Base-by-base conservation (phyloP, 2,329 filamentous ascomycete genomes). In the Trichoderma sp. region DNA sequence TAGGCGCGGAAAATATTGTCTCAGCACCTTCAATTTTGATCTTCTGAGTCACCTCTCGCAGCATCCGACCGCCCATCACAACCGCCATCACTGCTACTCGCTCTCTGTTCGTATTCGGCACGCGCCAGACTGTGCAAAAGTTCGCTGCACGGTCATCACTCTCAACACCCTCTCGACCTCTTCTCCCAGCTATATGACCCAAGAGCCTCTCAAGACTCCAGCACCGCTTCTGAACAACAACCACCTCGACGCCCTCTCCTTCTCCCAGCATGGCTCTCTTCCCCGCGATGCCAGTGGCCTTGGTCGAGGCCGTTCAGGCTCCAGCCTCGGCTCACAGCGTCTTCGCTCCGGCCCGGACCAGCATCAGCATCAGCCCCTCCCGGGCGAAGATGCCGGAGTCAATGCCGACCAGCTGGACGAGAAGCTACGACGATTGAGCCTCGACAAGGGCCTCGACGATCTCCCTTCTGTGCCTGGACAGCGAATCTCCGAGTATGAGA, bases 161-260 rank as follows among this genome's bases (percentile, higher is more conserved):
- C 68, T 72, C 74, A 74, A 74, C 64, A 70, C 76, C 77, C 78
- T 53, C 28, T 77, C 76, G 74, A 80, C 76, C 78, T 76, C 75
- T 77, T 75, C 78, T 80, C 80, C 80, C 80, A 85, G 81, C 88
- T 91, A 87, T 89, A 91, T 91, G 89, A 89, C 90, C 84, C 84
- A 83, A 86, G 87, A 86, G 85, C 83, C 83, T 75, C 78, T 78
- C 77, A 83, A 85, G 80, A 82, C 78, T 85, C 81, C 83, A 81
- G 79, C 83, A 82, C 79, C 79, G 76, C 80, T 78, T 75, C 82
- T 82, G 74, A 77, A 80, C 76, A 81, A 76, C 80, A 78, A 77
- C 76, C 74, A 82, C 73, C 75, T 79, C 71, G 76, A 77, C 72
- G 72, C 80, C 51, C 73, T 80, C 63, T 70, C 75, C 75, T 72